phyloP scores from a whole-genome alignment of 2,329 filamentous ascomycete species.

The Thielaviopsis musarum region DNA sequence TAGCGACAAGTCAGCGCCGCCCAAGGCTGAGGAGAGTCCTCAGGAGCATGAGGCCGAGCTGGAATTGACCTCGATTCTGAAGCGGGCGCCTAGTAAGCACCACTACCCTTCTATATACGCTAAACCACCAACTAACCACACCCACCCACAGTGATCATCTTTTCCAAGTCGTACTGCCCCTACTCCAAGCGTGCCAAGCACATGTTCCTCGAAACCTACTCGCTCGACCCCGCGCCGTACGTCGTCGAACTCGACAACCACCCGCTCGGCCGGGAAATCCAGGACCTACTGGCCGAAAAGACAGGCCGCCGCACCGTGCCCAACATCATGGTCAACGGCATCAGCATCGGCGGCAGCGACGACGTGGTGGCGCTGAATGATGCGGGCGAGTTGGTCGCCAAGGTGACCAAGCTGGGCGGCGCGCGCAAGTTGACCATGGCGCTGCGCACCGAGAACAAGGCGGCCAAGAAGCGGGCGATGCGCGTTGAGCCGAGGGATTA shows the following conservation, averaged over 20 bases:
- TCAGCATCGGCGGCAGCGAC: conserved; percentile 80
- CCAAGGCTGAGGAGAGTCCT: conserved; percentile 30
- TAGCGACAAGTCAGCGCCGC: neutral
- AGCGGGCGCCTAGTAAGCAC: conserved; percentile 61
- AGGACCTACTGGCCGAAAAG: conserved; percentile 51
- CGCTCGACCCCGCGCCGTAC: conserved; percentile 63
- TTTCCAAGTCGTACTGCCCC: conserved; percentile 88
- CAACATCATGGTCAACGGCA: conserved; percentile 76
- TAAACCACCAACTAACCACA: conserved; percentile 2
- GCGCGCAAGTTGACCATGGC: conserved; percentile 12
- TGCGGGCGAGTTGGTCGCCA: conserved; percentile 49
- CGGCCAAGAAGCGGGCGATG: neutral
- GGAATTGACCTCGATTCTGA: conserved; percentile 64
- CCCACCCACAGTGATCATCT: conserved; percentile 58
- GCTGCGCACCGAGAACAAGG: conserved; percentile 1
- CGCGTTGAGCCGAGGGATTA: neutral
- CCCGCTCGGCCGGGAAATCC: conserved; percentile 53
- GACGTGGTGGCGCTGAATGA: conserved; percentile 60
- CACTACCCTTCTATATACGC: neutral
- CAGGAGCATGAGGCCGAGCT: conserved; percentile 48
- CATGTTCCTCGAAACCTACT: conserved; percentile 70
- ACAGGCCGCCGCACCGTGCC: conserved; percentile 79
- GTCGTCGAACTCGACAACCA: conserved; percentile 86
- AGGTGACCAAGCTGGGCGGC: conserved; percentile 56
- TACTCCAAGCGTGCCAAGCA: conserved; percentile 72